Evolutionary conservation across 2,329 filamentous ascomycete genomes (phyloP), one percentile per base, ranked within the genome.

Genomic region (Monosporascus sp.): DNA sequence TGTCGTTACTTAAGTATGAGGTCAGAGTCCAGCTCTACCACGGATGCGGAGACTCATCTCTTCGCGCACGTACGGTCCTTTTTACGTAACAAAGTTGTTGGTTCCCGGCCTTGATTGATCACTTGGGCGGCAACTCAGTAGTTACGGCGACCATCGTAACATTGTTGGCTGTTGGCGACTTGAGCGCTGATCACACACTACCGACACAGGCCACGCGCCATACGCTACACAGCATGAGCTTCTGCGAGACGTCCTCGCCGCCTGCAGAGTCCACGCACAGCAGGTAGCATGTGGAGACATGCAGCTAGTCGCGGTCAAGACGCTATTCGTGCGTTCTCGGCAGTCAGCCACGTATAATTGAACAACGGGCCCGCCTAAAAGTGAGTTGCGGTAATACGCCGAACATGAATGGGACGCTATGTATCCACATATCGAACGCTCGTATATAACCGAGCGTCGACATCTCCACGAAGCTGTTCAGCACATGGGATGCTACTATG

Each of bases 371-470:
- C 37, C 37, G 14, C 14, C 37, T n/a, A 22, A 41, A 20, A n/a
- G 20, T 17, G 43, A 27, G 16, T 22, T 45, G 20, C 43, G 43
- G 49, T 49, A 54, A 27, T 40, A 54, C 20, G 37, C 44, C 41
- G 52, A 54, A 38, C 6, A 24, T 17, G 52, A 54, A 46, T 54
- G 52, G 49, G 45, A 51, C 31, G 49, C 37, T 14, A 52, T 54
- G 52, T 51, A 44, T 26, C 45, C 49, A 16, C 49, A 54, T 22
- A 54, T 52, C 27, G 35, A 49, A 9, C 49, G 45, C 11, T 24
- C 52, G 37, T 54, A 54, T 31, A 47, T 54, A 7, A 31, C 37
- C 24, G 52, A 54, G 49, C 49, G 49, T 27, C 52, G 51, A 22
- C 31, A 19, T 7, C 46, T 52, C 8, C 22, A 40, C 49, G 52